Evolutionary conservation across 352 stramenopile species (phyloP).

Genomic region (Phytophthora macrochlamydospora): DNA sequence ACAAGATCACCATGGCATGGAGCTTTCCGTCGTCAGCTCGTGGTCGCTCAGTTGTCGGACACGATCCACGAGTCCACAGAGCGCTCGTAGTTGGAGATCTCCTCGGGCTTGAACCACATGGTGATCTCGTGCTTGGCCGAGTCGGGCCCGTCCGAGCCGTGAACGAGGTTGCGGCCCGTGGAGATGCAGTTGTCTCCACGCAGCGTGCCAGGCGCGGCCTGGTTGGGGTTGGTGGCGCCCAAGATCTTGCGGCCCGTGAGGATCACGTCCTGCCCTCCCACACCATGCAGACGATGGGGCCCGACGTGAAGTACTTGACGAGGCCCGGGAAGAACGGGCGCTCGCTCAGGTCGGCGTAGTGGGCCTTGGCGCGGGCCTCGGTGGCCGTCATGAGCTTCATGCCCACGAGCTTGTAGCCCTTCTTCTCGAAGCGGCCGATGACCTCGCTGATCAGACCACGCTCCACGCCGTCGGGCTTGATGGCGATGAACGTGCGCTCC

Average conservation of each 20-base stretch:
- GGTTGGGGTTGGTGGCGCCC: slow-evolving; percentile 94
- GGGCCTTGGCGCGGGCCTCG: slow-evolving; percentile 87
- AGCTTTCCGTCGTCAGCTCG: slow-evolving; percentile 2
- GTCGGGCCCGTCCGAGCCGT: slow-evolving; percentile 93
- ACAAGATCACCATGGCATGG: neutral
- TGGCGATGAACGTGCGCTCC: slow-evolving; percentile 95
- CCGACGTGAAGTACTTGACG: slow-evolving; percentile 92
- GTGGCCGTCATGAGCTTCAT: slow-evolving; percentile 95
- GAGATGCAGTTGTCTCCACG: slow-evolving; percentile 95
- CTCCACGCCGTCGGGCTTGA: slow-evolving; percentile 96
- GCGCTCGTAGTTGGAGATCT: slow-evolving; percentile 92
- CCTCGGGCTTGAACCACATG: slow-evolving; percentile 94
- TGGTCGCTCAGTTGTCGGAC: slow-evolving; percentile 78
- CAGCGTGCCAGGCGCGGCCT: slow-evolving; percentile 93
- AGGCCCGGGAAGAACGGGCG: slow-evolving; percentile 94
- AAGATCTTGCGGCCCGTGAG: slow-evolving; percentile 95
- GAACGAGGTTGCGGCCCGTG: slow-evolving; percentile 92
- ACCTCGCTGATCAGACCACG: slow-evolving; percentile 94
- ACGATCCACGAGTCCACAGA: slow-evolving; percentile 89
- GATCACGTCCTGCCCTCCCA: slow-evolving; percentile 95
- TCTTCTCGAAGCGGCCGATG: slow-evolving; percentile 95
- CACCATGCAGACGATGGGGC: slow-evolving; percentile 96
- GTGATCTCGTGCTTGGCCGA: slow-evolving; percentile 92
- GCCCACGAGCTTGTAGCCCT: slow-evolving; percentile 95
- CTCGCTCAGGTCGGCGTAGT: slow-evolving; percentile 94